Conservation (phyloP, 1,284 basidiomycete genomes). For the Rhodotorula glutinis region DNA sequence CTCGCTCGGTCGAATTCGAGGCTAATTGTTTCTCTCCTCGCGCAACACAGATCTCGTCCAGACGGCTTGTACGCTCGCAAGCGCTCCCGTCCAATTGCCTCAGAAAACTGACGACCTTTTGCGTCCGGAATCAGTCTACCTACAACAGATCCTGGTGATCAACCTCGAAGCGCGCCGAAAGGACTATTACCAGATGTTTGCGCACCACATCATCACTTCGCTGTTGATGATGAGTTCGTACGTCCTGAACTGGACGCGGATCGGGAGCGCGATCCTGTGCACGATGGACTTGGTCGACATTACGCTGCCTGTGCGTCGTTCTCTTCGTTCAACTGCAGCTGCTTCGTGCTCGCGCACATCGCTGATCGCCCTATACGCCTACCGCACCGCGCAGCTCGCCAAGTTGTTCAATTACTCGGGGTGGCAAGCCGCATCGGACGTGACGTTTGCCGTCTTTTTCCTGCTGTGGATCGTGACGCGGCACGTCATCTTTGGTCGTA, state of each 20-base stretch:
- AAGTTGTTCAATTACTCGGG: conserved; percentile 90
- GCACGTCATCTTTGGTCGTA: conserved; percentile 70
- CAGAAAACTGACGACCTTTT: background rate
- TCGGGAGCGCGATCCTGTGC: conserved; percentile 82
- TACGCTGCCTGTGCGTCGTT: conserved; percentile 71
- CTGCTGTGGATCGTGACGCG: conserved; percentile 85
- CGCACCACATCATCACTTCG: conserved; percentile 88
- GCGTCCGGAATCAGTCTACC: conserved; percentile 57
- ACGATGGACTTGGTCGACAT: conserved; percentile 95
- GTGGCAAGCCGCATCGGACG: conserved; percentile 64
- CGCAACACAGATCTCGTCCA: conserved; percentile 63
- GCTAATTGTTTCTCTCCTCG: conserved; percentile 14
- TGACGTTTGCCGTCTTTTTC: conserved; percentile 75
- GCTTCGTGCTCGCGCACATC: too few species aligned
- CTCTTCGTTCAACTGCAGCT: background rate
- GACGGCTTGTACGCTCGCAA: conserved; percentile 58
- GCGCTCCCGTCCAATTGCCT: background rate
- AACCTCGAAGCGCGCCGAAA: conserved; percentile 87
- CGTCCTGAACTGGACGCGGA: conserved; percentile 74
- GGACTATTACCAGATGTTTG: conserved; percentile 86
- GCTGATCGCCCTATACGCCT: too few species aligned
- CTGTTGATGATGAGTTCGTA: conserved; percentile 75
- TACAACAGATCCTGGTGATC: conserved; percentile 86
- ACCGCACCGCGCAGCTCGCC: conserved; percentile 59
- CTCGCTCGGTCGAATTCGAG: too few species aligned